These are phyloP conservation scores for Strobilomyces dryophilus DNA, from an alignment of 768 basidiomycete genomes.

Conservation along the genomic window DNA sequence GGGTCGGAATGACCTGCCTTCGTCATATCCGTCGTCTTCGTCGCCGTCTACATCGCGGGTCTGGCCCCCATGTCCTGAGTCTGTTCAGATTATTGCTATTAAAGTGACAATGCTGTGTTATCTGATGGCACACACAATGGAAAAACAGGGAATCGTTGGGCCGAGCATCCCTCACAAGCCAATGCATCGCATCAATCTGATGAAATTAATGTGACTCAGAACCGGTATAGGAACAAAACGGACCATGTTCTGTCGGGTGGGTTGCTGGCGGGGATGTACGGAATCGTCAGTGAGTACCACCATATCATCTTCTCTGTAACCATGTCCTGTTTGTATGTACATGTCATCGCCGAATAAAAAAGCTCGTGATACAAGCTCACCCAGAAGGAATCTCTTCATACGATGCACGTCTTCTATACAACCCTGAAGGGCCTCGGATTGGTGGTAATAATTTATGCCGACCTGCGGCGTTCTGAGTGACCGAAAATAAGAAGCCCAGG, in stretches of 20 bases:
- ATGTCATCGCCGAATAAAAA: neutral
- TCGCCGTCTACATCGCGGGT: conserved; percentile 80
- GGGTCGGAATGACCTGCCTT: conserved; percentile 41
- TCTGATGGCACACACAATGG: conserved; percentile 55
- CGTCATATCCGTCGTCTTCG: conserved; percentile 80
- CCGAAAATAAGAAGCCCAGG: neutral
- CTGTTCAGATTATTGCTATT: conserved; percentile 33
- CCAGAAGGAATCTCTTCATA: conserved; percentile 68
- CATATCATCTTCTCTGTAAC: conserved; percentile 76
- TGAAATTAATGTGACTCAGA: neutral
- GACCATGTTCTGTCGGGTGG: conserved; percentile 81
- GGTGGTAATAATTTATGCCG: conserved; percentile 84
- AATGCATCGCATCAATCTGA: conserved; percentile 77
- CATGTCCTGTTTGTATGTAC: conserved; percentile 25
- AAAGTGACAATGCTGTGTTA: neutral
- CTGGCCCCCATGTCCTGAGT: conserved; percentile 94
- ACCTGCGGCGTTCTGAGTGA: conserved; percentile 44
- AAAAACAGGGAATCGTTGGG: conserved; percentile 88
- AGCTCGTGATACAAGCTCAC: conserved; percentile 37
- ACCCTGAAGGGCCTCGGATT: conserved; percentile 63
- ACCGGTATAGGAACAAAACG: conserved; percentile 18
- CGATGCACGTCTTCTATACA: conserved; percentile 92
- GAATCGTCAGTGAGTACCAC: conserved; percentile 82
- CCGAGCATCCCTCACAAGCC: conserved; percentile 80
- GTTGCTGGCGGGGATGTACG: conserved; percentile 53